phyloP scores from a whole-genome alignment of 331 rosid genomes.

The Arachis monticola region DNA sequence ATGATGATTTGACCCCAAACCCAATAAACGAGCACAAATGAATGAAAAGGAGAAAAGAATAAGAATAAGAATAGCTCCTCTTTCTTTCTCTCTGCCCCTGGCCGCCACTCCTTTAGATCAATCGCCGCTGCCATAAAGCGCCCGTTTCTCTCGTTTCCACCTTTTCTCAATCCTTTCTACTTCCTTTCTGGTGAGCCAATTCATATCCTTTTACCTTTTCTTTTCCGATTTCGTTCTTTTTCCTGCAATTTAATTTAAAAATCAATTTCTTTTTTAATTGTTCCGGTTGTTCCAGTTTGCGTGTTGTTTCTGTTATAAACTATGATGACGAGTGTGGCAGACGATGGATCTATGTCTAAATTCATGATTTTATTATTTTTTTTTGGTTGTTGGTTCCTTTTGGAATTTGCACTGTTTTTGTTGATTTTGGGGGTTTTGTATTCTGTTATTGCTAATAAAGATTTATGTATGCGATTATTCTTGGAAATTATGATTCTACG shows the following conservation, averaged over 20 bases:
- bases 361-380: not conserved
- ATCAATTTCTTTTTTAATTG: not conserved
- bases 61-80: not conserved
- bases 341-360: slow-evolving; percentile 38
- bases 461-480: slow-evolving; percentile 7
- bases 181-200: slow-evolving; percentile 39
- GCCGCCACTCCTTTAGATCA: slow-evolving; percentile 23
- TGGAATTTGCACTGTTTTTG: not conserved
- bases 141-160: not conserved
- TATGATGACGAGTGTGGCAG: not conserved
- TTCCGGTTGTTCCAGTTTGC: not conserved
- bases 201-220: not conserved
- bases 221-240: not conserved
- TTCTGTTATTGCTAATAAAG: not conserved
- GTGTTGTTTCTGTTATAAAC: not conserved
- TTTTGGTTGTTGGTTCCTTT: not conserved
- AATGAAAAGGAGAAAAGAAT: not conserved
- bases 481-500: no score
- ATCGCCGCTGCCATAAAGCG: not conserved
- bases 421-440: slow-evolving; percentile 31
- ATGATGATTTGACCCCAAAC: slow-evolving; percentile 6
- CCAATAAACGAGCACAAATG: slow-evolving; percentile 14
- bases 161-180: not conserved
- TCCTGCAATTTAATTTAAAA: not conserved
- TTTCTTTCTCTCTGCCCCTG: slow-evolving; percentile 7